These are phyloP conservation scores for Tetraselmis chui DNA, from an alignment of 139 green algal genomes.

Conservation along the genomic window DNA sequence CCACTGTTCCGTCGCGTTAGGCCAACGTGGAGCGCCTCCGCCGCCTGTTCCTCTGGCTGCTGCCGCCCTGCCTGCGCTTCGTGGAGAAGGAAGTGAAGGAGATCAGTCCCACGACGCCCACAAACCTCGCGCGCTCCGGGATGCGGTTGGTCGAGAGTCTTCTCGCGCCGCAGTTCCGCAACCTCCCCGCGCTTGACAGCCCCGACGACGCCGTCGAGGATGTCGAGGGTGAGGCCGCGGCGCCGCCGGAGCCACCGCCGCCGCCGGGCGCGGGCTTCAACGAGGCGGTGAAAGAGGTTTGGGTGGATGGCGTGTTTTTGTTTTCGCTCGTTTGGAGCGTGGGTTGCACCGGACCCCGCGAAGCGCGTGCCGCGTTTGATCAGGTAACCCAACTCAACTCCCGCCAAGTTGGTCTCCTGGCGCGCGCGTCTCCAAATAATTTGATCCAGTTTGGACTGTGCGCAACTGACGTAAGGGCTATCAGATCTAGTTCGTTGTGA, in stretches of 20 bases:
- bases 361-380: conserved; percentile 48
- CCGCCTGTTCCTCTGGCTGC: conserved; percentile 52
- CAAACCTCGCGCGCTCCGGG: conserved; percentile 32
- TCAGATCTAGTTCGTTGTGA: too few species aligned
- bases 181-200: background rate
- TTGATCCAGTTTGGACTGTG: too few species aligned
- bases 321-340: conserved; percentile 44
- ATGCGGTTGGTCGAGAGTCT: conserved; percentile 49
- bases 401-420: too few species aligned
- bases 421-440: too few species aligned
- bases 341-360: conserved; percentile 47
- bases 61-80: conserved; percentile 56
- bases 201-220: too few species aligned
- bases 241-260: background rate
- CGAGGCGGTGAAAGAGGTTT: conserved; percentile 35
- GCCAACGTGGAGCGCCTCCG: conserved; percentile 29
- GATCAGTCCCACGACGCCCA: conserved; percentile 56
- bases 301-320: conserved; percentile 51
- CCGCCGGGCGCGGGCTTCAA: conserved; percentile 14
- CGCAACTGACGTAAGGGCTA: too few species aligned
- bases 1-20: too few species aligned
- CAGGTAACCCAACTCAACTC: too few species aligned
- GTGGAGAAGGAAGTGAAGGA: conserved; percentile 59
- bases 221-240: background rate
- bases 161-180: conserved; percentile 21